Evolutionary conservation across 2,329 filamentous ascomycete species (phyloP).

Genomic region (Botryotinia calthae): DNA sequence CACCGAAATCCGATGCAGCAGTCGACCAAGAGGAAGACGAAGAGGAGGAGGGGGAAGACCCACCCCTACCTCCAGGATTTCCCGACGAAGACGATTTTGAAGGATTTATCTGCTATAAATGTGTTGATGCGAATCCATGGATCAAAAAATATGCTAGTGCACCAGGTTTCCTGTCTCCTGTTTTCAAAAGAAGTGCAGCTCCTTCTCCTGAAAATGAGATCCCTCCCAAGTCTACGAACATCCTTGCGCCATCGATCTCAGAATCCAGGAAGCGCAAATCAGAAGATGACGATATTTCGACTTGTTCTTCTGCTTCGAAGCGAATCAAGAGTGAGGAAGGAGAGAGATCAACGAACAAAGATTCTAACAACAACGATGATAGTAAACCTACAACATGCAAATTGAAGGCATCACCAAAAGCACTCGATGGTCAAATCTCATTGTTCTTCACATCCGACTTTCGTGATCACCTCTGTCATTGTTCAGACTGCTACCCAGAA

Average conservation of each 20-base stretch:
- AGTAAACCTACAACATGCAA: conserved; percentile 51
- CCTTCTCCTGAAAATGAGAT: conserved; percentile 37
- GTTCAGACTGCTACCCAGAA: conserved; percentile 72
- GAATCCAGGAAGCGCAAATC: conserved; percentile 64
- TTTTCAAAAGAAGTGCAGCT: conserved; percentile 50
- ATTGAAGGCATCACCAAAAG: conserved; percentile 54
- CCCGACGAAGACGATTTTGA: conserved; percentile 88
- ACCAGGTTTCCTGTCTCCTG: conserved; percentile 72
- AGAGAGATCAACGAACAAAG: not conserved
- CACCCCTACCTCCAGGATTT: conserved; percentile 78
- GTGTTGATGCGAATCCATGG: conserved; percentile 84
- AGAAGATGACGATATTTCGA: conserved; percentile 45
- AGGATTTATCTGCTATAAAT: conserved; percentile 90
- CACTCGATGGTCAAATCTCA: conserved; percentile 63
- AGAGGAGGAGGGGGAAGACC: conserved; percentile 56
- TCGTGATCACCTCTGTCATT: conserved; percentile 79
- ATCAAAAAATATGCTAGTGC: conserved; percentile 83
- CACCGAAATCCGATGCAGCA: conserved; percentile 29
- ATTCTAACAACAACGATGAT: not conserved
- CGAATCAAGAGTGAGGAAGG: conserved; percentile 44
- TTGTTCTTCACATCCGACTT: conserved; percentile 81
- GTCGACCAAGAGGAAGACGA: conserved; percentile 41
- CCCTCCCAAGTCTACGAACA: conserved; percentile 29
- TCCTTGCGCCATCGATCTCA: conserved; percentile 22
- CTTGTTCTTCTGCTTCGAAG: conserved; percentile 45